A percentile compares a stretch with the other conserved stretches of the same genome.
Conservation (phyloP, 2,329 filamentous ascomycete species). For the Fusarium sororula region DNA sequence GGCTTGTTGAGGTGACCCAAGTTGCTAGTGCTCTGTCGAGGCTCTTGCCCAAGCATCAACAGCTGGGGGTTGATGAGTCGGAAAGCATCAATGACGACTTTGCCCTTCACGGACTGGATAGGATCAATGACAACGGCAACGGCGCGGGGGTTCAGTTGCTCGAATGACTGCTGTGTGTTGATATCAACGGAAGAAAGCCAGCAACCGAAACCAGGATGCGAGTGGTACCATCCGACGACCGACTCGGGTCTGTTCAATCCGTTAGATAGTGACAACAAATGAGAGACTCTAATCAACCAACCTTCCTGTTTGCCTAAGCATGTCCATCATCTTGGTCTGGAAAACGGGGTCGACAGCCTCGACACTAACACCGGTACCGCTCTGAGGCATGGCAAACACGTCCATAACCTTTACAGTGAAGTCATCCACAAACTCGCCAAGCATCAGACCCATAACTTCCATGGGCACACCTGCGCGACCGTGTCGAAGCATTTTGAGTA, state of each 20-base stretch:
- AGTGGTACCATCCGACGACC: slow-evolving; percentile 99
- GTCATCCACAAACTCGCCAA: slow-evolving; percentile 98
- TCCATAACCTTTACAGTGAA: slow-evolving; percentile 98
- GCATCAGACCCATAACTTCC: slow-evolving; percentile 99
- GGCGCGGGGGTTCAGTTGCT: slow-evolving; percentile 94
- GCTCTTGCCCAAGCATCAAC: slow-evolving; percentile 97
- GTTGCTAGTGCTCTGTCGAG: slow-evolving; percentile 97
- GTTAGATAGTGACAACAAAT: slow-evolving; percentile 23
- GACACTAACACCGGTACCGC: slow-evolving; percentile 96
- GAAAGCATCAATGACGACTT: slow-evolving; percentile 99
- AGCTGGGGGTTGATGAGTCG: slow-evolving; percentile 98
- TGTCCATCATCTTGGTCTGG: slow-evolving; percentile 99
- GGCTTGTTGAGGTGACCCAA: slow-evolving; percentile 98
- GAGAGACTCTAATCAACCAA: slow-evolving; percentile 53
- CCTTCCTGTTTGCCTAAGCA: slow-evolving; percentile 97
- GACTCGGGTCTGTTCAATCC: slow-evolving; percentile 78
- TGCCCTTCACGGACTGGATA: slow-evolving; percentile 99
- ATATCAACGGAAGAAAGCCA: slow-evolving; percentile 99
- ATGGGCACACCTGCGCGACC: slow-evolving; percentile 97
- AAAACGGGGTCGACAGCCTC: slow-evolving; percentile 99
- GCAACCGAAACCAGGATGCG: slow-evolving; percentile 98
- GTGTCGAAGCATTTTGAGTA: slow-evolving; percentile 98
- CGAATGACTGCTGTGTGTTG: slow-evolving; percentile 99
- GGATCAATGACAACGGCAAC: slow-evolving; percentile 98
- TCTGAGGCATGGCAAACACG: slow-evolving; percentile 99